Conservation (phyloP, 106 monocot genomes). For the Acorus gramineus region DNA sequence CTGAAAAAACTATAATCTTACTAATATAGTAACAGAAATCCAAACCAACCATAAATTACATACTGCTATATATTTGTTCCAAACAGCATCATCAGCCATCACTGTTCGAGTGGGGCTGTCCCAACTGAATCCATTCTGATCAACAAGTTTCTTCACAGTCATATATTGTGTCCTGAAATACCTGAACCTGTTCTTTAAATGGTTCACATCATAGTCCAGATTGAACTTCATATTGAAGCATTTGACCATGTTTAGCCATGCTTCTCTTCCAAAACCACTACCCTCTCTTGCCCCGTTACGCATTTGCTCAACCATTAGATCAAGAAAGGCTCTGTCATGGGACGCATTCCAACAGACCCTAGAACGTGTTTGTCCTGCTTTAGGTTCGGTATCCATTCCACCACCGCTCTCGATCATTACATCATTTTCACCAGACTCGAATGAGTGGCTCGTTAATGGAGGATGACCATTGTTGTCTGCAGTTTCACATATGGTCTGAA, state of each 20-base stretch:
- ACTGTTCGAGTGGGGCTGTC: background rate
- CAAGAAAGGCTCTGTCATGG: background rate
- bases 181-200: background rate
- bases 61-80: background rate
- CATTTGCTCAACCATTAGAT: background rate
- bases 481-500: background rate
- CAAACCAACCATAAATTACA: background rate
- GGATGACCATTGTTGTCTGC: too few relatives aligned
- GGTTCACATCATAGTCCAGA: background rate
- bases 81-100: background rate
- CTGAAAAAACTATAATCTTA: background rate
- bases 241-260: background rate
- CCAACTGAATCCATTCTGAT: background rate
- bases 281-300: background rate
- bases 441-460: too few relatives aligned
- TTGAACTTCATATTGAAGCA: background rate
- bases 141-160: background rate
- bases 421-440: too few relatives aligned
- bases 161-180: background rate
- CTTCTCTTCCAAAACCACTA: background rate
- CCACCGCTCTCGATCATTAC: background rate
- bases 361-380: background rate
- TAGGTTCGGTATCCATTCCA: background rate
- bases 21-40: background rate
- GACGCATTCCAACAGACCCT: background rate